These are phyloP conservation scores for Verticillium nonalfalfae DNA, from an alignment of 2,329 filamentous ascomycete genomes.

Conservation along the genomic window DNA sequence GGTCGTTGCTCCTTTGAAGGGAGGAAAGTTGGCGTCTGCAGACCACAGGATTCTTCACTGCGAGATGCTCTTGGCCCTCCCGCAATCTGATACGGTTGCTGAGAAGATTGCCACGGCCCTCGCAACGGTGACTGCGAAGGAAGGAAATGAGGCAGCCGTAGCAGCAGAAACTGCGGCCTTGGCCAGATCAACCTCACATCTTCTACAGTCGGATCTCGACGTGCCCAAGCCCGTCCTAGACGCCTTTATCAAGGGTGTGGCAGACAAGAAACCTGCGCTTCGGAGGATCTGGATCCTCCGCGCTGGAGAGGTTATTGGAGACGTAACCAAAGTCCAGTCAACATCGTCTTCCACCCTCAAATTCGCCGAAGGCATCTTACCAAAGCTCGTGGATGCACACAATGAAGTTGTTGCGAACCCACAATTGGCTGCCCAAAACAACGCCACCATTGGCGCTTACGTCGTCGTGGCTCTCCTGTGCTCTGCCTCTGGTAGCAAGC, in stretches of 20 bases:
- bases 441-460: conserved; percentile 73
- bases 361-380: conserved; percentile 46
- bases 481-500: conserved; percentile 45
- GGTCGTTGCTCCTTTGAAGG: conserved; percentile 71
- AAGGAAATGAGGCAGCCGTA: conserved; percentile 81
- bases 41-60: conserved; percentile 82
- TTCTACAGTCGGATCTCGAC: conserved; percentile 54
- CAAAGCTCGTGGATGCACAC: conserved; percentile 62
- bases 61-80: conserved; percentile 66
- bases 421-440: conserved; percentile 70
- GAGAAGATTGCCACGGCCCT: conserved; percentile 62
- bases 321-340: background rate
- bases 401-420: conserved; percentile 75
- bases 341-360: conserved; percentile 29
- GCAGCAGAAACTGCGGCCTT: conserved; percentile 69
- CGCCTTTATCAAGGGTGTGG: conserved; percentile 71
- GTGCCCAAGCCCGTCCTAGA: conserved; percentile 64
- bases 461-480: conserved; percentile 56
- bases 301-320: conserved; percentile 63
- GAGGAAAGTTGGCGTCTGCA: conserved; percentile 73
- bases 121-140: conserved; percentile 66
- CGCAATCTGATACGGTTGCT: conserved; percentile 54
- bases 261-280: conserved; percentile 75
- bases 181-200: conserved; percentile 54
- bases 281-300: conserved; percentile 77